Base-by-base conservation (phyloP, 345 rosid species). In the Excoecaria agallocha region DNA sequence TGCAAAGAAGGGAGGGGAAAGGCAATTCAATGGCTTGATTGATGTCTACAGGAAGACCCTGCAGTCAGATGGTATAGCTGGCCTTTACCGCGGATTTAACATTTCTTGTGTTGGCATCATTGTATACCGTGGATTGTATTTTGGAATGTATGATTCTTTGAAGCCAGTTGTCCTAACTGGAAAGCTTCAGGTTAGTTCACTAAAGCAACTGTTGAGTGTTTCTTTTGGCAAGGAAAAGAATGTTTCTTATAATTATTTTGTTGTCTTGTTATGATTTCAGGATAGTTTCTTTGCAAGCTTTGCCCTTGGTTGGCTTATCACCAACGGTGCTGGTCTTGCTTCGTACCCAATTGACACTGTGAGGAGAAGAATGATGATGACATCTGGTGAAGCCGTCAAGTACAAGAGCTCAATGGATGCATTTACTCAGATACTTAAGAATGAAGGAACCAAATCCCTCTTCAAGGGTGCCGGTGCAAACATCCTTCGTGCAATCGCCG, bases 201-300 rank as follows among this genome's bases (percentile, higher is more conserved):
- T 56, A 38, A 38, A 0, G 10, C 45, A 15, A 6, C n/a, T 57
- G 51, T 30, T 16, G 7, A 11, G 35, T 49, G 24, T 58, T 15
- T 51, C n/a, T 16, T 13, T 62, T 39, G 38, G 8, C 17, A 12
- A 35, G 19, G 1, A 38, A 37, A 37, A 62, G 4, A 38, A 38
- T 62, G 13, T 49, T 49, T 70, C 66, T 43, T 35, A 30, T n/a
- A 17, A 8, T 62, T 64, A 20, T 12, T 41, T 16, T 35, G 8
- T 15, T 30, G n/a, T 9, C n/a, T 43, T 12, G 12, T 69, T 24
- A 56, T 50, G 43, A 25, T 75, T 54, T 43, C 77, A 80, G 82
- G 83, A 80, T 80, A 80, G 83, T 63, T 80, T 80, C 77, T 72
- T 80, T 16, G 83, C 83, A 50, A 80, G 83, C 74, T 80, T 80